Percentiles rank a stretch among this genome's conserved stretches.
These are phyloP conservation scores for Elsinoe perseae DNA, from an alignment of 2,329 filamentous ascomycete genomes.

Conservation along the genomic window DNA sequence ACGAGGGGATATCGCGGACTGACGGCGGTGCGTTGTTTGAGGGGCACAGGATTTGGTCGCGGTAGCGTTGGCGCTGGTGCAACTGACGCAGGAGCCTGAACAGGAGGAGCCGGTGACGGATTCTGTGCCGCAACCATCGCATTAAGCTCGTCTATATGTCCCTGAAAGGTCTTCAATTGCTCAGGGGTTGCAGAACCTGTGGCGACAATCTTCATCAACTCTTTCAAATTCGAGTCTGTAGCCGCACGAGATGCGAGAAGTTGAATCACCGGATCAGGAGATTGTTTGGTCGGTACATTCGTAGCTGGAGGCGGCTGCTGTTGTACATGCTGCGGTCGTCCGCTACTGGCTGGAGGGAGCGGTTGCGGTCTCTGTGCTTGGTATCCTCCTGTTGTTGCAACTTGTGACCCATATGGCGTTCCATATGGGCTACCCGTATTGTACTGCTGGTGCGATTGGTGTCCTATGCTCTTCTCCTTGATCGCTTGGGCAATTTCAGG, in stretches of 20 bases:
- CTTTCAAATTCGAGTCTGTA: constrained; percentile 62
- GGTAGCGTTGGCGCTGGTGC: constrained; percentile 15
- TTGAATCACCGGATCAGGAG: constrained; percentile 68
- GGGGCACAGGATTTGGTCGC: constrained; percentile 29
- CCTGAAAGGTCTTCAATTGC: constrained; percentile 68
- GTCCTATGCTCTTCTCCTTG: constrained; percentile 19
- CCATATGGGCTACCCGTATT: constrained; percentile 15
- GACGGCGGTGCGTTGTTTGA: constrained; percentile 46
- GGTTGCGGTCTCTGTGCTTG: constrained; percentile 11
- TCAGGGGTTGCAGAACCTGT: constrained; percentile 62
- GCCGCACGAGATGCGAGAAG: constrained; percentile 69
- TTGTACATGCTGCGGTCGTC: constrained; percentile 16
- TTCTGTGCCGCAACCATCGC: constrained; percentile 39
- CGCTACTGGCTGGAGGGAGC: constrained; percentile 17
- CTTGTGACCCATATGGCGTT: constrained; percentile 14
- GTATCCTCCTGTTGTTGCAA: neutral
- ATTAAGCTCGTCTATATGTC: constrained; percentile 72
- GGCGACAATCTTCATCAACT: constrained; percentile 76
- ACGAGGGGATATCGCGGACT: constrained; percentile 56
- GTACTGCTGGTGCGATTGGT: constrained; percentile 21
- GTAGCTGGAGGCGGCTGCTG: constrained; percentile 25
- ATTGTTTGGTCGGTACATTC: constrained; percentile 24
- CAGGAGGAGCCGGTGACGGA: constrained; percentile 15
- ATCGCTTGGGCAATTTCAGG: constrained; percentile 31
- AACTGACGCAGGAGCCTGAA: constrained; percentile 16